Conservation (phyloP, 1,284 basidiomycete genomes). For the Irpex sp. region DNA sequence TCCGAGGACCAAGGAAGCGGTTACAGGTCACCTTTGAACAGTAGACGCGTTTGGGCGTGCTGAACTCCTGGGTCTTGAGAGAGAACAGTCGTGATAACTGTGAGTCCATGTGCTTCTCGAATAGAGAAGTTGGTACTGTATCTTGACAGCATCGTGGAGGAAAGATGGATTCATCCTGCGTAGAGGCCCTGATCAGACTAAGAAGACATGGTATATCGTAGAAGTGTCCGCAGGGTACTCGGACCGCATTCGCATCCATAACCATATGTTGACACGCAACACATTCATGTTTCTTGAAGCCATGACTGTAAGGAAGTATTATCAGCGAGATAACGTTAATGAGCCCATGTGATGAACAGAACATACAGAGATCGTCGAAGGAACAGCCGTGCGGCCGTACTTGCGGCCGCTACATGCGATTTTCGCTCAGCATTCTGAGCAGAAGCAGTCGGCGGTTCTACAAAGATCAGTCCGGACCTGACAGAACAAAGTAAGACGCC, state of each 20-base stretch:
- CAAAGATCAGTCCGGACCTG: neutral
- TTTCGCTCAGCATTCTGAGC: neutral
- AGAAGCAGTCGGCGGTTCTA: neutral
- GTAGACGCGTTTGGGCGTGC: conserved; percentile 31
- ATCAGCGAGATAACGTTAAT: neutral
- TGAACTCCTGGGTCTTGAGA: conserved; percentile 26
- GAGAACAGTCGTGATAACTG: conserved; percentile 19
- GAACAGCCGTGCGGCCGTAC: conserved; percentile 8
- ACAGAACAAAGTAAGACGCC: neutral
- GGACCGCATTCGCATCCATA: conserved; percentile 15
- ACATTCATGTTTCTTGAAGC: conserved; percentile 17
- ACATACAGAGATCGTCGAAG: conserved; percentile 13
- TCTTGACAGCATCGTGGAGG: conserved; percentile 33
- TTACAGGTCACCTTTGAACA: conserved; percentile 32
- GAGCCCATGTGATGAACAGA: neutral
- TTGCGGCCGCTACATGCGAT: neutral
- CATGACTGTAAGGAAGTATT: conserved; percentile 1
- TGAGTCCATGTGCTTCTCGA: conserved; percentile 21
- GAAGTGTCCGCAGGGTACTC: conserved; percentile 29
- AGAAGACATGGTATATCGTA: conserved; percentile 31
- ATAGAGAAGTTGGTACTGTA: conserved; percentile 24
- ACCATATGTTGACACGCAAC: conserved; percentile 16
- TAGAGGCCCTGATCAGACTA: conserved; percentile 28
- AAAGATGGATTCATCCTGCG: conserved; percentile 31
- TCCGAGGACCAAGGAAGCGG: conserved; percentile 30